Evolutionary conservation across 106 monocot genomes (phyloP).

Genomic region (Dendrobium catenatum): DNA sequence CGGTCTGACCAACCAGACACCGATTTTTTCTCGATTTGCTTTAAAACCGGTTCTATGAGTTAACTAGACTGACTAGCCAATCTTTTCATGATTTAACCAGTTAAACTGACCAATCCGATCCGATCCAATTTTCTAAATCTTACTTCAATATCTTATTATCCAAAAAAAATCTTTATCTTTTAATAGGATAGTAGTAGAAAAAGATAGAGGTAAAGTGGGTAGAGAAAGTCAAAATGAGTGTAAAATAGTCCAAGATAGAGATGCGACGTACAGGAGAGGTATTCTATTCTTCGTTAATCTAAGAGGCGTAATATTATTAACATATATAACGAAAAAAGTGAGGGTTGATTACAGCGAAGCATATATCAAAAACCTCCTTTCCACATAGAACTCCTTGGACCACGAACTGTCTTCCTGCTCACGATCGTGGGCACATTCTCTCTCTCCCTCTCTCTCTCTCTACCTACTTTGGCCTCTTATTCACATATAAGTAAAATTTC

Average conservation of each 20-base stretch:
- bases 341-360: constrained; percentile 17
- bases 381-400: constrained; percentile 10
- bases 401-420: not conserved
- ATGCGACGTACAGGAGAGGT: not conserved
- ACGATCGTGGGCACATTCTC: not conserved
- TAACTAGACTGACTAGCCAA: too few species aligned
- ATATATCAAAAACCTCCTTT: constrained; percentile 6
- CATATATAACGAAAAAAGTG: not conserved
- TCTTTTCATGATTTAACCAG: too few species aligned
- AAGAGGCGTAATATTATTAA: not conserved
- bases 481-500: not conserved
- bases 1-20: too few species aligned
- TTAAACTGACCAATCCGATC: too few species aligned
- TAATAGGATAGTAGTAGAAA: too few species aligned
- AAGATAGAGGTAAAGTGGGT: too few species aligned
- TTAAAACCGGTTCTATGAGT: too few species aligned
- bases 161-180: too few species aligned
- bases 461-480: not conserved
- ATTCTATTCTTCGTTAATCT: not conserved
- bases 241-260: not conserved
- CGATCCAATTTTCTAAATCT: too few species aligned
- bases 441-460: constrained; percentile 2
- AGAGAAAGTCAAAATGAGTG: too few species aligned
- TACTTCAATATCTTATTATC: too few species aligned
- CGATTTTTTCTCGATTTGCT: too few species aligned